These are phyloP conservation scores for Hymenoscyphus fructigenus DNA, from an alignment of 2,329 filamentous ascomycete species.

Conservation along the genomic window DNA sequence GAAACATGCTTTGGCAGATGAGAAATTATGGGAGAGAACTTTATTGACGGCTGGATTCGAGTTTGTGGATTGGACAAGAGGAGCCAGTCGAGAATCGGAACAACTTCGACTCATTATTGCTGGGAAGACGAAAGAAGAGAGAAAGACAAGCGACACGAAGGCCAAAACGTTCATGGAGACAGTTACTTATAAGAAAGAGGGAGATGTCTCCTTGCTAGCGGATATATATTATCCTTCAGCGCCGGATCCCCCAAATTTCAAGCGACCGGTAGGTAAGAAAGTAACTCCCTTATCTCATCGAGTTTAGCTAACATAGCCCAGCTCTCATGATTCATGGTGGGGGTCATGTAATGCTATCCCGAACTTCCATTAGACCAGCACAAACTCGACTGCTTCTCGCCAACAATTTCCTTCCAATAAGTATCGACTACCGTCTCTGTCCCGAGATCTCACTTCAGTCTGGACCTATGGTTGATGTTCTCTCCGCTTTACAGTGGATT, in stretches of 20 bases:
- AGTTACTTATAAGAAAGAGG: too few species aligned
- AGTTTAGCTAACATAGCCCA: slow-evolving; percentile 17
- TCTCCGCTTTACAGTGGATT: slow-evolving; percentile 44
- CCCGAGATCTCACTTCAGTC: slow-evolving; percentile 47
- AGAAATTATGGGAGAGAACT: slow-evolving; percentile 12
- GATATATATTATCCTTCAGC: slow-evolving; percentile 35
- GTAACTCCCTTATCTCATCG: neutral
- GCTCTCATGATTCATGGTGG: slow-evolving; percentile 48
- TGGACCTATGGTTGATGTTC: slow-evolving; percentile 47
- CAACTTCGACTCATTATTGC: neutral
- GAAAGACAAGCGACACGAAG: too few species aligned
- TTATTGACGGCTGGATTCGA: neutral
- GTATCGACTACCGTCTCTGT: slow-evolving; percentile 51
- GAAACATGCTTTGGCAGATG: slow-evolving; percentile 15
- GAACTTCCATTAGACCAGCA: slow-evolving; percentile 39
- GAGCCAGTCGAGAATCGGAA: neutral
- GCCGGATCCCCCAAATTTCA: neutral
- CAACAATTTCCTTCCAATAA: slow-evolving; percentile 45
- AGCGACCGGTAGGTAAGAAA: slow-evolving; percentile 17
- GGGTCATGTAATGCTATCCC: slow-evolving; percentile 42
- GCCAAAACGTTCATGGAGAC: too few species aligned
- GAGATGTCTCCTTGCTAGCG: neutral
- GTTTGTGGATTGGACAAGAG: neutral
- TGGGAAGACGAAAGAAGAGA: too few species aligned
- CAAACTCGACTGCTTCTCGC: slow-evolving; percentile 42